These are phyloP conservation scores for Staphylotrichum tortipilum DNA, from an alignment of 495 filamentous ascomycete species.

Conservation along the genomic window DNA sequence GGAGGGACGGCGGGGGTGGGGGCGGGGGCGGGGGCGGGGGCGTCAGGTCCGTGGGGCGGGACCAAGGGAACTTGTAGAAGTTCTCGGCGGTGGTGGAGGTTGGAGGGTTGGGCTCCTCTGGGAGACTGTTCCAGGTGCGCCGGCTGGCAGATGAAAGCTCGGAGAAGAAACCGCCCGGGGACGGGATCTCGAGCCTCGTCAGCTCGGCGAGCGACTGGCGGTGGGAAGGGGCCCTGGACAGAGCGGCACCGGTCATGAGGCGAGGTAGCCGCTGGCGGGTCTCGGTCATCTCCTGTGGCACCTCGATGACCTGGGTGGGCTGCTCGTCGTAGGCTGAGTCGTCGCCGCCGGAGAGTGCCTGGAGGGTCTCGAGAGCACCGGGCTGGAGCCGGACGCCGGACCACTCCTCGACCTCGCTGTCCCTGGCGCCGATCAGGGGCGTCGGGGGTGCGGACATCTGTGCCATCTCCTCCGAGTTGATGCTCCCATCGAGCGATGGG, in stretches of 20 bases:
- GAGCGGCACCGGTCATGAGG: conserved; percentile 26
- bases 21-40: conserved; percentile 28
- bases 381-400: conserved; percentile 66
- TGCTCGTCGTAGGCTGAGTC: conserved; percentile 41
- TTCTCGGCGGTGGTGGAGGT: conserved; percentile 73
- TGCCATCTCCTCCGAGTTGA: conserved; percentile 77
- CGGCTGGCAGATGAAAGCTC: conserved; percentile 62
- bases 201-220: conserved; percentile 47
- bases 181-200: conserved; percentile 71
- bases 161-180: conserved; percentile 84
- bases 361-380: conserved; percentile 66
- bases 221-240: conserved; percentile 26
- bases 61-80: conserved; percentile 79
- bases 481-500: conserved; percentile 81
- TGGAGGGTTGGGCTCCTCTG: conserved; percentile 43
- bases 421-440: conserved; percentile 56
- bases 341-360: conserved; percentile 59
- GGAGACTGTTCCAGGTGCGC: conserved; percentile 62
- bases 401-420: conserved; percentile 44
- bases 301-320: conserved; percentile 44
- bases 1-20: too few species aligned
- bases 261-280: conserved; percentile 31
- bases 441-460: conserved; percentile 71
- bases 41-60: conserved; percentile 14
- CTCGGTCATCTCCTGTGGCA: conserved; percentile 35